Evolutionary conservation across 1,284 basidiomycete genomes (phyloP).

Genomic region (Ceratobasidium sp.): DNA sequence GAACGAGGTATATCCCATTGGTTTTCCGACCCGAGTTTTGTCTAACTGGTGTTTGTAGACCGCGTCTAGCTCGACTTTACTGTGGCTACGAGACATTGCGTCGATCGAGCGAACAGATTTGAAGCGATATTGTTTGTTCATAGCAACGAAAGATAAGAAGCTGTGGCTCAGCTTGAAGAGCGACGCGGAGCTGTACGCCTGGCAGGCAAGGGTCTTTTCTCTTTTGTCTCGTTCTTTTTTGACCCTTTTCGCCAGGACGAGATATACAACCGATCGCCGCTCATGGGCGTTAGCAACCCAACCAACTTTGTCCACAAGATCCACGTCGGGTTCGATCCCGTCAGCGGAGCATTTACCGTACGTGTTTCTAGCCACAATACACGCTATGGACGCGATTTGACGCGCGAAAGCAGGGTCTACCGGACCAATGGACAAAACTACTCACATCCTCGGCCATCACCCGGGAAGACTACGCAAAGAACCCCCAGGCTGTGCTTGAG

Average conservation of each 20-base stretch:
- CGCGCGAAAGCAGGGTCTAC: constrained; percentile 74
- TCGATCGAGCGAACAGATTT: constrained; percentile 91
- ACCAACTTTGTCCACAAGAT: constrained; percentile 99
- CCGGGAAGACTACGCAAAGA: constrained; percentile 95
- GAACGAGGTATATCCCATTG: constrained; percentile 74
- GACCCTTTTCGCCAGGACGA: constrained; percentile 68
- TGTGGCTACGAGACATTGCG: constrained; percentile 81
- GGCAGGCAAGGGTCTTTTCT: constrained; percentile 65
- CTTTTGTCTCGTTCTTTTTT: background rate
- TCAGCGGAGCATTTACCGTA: constrained; percentile 92
- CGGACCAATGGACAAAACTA: constrained; percentile 96
- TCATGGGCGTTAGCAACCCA: constrained; percentile 93
- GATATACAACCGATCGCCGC: constrained; percentile 90
- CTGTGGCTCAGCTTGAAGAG: constrained; percentile 86
- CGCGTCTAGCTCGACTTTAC: constrained; percentile 71
- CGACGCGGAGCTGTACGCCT: constrained; percentile 95
- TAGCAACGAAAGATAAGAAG: constrained; percentile 85
- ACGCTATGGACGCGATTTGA: background rate
- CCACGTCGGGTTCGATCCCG: constrained; percentile 96
- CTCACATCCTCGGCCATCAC: constrained; percentile 97
- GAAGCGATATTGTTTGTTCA: constrained; percentile 89
- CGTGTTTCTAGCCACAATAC: constrained; percentile 53
- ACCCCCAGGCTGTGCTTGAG: constrained; percentile 96
- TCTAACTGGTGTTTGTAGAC: constrained; percentile 57
- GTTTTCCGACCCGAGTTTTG: constrained; percentile 14